Percentiles rank a stretch among this genome's conserved stretches.
Evolutionary conservation across 2,329 filamentous ascomycete genomes (phyloP).

Genomic region (Corinectria fuckeliana): DNA sequence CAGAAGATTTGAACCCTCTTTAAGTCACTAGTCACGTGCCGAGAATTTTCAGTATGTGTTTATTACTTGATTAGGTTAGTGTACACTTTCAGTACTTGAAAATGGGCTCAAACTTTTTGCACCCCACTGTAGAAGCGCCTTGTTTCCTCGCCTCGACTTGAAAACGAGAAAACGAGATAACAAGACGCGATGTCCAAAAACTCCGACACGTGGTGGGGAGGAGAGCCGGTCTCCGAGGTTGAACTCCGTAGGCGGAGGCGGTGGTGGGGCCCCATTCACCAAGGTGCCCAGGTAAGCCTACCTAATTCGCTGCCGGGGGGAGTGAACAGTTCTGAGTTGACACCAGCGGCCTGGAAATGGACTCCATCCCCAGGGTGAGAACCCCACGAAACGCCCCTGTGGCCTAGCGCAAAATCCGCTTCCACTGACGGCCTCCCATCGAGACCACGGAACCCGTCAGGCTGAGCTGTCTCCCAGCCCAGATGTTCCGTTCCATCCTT

Average conservation of each 20-base stretch:
- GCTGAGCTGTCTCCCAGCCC: too few species aligned
- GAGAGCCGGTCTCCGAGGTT: slow-evolving; percentile 25
- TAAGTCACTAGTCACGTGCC: too few species aligned
- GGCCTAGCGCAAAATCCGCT: slow-evolving; percentile 32
- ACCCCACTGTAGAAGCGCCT: slow-evolving; percentile 3
- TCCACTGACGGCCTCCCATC: slow-evolving; percentile 20
- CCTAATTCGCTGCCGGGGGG: not conserved
- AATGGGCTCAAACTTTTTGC: too few species aligned
- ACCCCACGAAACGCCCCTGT: slow-evolving; percentile 41
- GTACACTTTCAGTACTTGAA: too few species aligned
- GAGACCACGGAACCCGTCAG: not conserved
- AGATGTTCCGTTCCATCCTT: not conserved
- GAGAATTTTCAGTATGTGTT: too few species aligned
- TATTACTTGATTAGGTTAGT: too few species aligned
- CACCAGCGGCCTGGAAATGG: slow-evolving; percentile 29
- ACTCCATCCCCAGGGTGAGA: slow-evolving; percentile 20
- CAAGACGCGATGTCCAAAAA: not conserved
- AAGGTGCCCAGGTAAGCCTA: too few species aligned
- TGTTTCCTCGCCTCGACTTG: slow-evolving; percentile 6
- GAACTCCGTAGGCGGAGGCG: not conserved
- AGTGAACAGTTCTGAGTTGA: not conserved
- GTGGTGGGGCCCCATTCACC: slow-evolving; percentile 26
- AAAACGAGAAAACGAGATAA: slow-evolving; percentile 4
- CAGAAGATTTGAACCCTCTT: too few species aligned
- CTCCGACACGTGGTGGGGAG: slow-evolving; percentile 22